Conservation (phyloP, 2,329 filamentous ascomycete species). For the Aspergillus caelatus region DNA sequence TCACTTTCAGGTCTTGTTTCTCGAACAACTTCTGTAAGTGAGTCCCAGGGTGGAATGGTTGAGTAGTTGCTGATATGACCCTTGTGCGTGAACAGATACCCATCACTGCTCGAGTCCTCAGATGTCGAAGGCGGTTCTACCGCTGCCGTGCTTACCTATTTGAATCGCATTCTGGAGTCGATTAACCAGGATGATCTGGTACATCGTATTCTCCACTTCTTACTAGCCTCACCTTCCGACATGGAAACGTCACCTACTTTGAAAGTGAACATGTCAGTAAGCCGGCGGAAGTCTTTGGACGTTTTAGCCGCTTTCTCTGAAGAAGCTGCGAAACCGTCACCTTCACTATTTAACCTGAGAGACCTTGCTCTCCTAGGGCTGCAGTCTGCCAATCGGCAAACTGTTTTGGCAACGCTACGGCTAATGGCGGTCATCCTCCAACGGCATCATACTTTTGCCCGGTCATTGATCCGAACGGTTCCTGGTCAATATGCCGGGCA, state of each 20-base stretch:
- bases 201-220: conserved; percentile 88
- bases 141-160: conserved; percentile 90
- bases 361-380: conserved; percentile 87
- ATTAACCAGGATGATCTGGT: conserved; percentile 93
- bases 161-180: conserved; percentile 85
- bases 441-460: conserved; percentile 83
- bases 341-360: conserved; percentile 87
- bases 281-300: conserved; percentile 86
- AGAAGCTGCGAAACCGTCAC: conserved; percentile 75
- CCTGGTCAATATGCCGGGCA: conserved; percentile 37
- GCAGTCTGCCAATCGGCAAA: conserved; percentile 81
- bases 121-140: conserved; percentile 97
- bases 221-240: conserved; percentile 71
- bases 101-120: conserved; percentile 92
- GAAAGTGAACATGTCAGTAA: conserved; percentile 60
- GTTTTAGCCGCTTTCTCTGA: conserved; percentile 77
- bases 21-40: conserved; percentile 88
- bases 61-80: neutral
- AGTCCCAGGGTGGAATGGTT: neutral
- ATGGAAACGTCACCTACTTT: conserved; percentile 48
- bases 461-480: conserved; percentile 63
- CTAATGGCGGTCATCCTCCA: conserved; percentile 83
- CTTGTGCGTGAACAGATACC: conserved; percentile 64
- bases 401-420: conserved; percentile 84
- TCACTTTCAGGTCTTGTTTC: conserved; percentile 94